Conservation (phyloP, 2,329 filamentous ascomycete genomes). For the Ophiostoma triangulosporum region DNA sequence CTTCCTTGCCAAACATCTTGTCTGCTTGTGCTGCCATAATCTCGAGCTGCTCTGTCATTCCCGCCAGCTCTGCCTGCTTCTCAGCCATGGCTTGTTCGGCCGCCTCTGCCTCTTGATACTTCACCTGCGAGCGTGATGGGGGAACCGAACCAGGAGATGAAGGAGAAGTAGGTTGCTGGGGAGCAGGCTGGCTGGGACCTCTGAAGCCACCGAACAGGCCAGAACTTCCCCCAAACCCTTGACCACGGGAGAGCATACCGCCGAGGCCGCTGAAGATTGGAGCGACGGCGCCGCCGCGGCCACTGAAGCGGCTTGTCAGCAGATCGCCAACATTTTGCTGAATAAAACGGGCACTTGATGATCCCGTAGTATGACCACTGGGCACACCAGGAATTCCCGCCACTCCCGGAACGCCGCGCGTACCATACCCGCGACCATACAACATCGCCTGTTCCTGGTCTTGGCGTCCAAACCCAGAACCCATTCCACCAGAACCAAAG, state of each 20-base stretch:
- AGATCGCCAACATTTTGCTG: neutral
- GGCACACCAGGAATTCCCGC: neutral
- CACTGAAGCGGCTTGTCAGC: neutral
- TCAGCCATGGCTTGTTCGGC: constrained; percentile 23
- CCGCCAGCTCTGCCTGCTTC: constrained; percentile 12
- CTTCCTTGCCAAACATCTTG: constrained; percentile 5
- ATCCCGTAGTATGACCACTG: too few relatives aligned
- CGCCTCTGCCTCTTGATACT: constrained; percentile 22
- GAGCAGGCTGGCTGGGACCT: neutral
- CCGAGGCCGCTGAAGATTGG: neutral
- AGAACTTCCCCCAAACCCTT: neutral
- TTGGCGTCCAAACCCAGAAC: neutral
- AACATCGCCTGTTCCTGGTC: neutral
- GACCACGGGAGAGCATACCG: neutral
- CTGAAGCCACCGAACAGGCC: neutral
- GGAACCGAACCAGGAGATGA: too few relatives aligned
- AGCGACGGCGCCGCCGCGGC: neutral
- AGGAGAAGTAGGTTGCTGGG: neutral
- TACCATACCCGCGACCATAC: neutral
- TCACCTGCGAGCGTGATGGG: constrained; percentile 16
- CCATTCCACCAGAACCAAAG: neutral
- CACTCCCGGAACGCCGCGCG: neutral
- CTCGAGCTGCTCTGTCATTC: too few relatives aligned
- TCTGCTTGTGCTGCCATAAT: constrained; percentile 4
- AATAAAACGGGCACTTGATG: neutral